phyloP scores from a whole-genome alignment of 108 stramenopile genomes.

The Skeletonema marinoi region DNA sequence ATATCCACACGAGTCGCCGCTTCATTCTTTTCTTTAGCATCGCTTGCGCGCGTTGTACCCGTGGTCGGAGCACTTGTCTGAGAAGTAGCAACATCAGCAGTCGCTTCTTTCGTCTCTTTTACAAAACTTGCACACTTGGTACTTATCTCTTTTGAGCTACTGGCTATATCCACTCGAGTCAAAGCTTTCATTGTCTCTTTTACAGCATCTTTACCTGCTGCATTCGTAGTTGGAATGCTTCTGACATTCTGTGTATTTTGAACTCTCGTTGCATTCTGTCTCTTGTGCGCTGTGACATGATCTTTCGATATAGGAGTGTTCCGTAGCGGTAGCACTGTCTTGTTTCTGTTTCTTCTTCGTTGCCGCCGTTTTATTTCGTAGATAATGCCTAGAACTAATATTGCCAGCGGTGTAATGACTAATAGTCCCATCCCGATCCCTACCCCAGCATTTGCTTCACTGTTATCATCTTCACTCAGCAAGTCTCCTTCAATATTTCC shows the following conservation, averaged over 20 bases:
- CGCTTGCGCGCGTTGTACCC: too few relatives aligned
- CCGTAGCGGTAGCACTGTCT: neutral
- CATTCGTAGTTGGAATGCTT: too few relatives aligned
- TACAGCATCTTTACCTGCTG: too few relatives aligned
- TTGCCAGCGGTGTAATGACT: neutral
- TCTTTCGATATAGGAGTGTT: neutral
- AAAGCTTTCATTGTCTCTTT: too few relatives aligned
- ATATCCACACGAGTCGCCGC: too few relatives aligned
- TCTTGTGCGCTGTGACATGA: too few relatives aligned
- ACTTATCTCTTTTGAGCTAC: neutral
- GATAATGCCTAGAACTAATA: neutral
- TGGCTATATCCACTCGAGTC: too few relatives aligned
- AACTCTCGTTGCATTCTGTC: too few relatives aligned
- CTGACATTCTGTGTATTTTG: too few relatives aligned
- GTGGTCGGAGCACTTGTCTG: too few relatives aligned
- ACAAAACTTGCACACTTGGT: neutral
- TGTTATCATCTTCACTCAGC: neutral
- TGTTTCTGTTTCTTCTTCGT: neutral
- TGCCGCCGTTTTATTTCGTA: neutral
- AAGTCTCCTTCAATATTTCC: neutral
- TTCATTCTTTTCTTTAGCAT: too few relatives aligned
- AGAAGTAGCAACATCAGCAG: neutral
- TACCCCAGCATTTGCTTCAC: neutral
- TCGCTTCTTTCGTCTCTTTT: neutral
- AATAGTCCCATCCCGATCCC: neutral